A percentile compares a stretch with the other conserved stretches of the same genome.
Conservation (phyloP, 2,329 filamentous ascomycete genomes). For the Xylaria sp. region DNA sequence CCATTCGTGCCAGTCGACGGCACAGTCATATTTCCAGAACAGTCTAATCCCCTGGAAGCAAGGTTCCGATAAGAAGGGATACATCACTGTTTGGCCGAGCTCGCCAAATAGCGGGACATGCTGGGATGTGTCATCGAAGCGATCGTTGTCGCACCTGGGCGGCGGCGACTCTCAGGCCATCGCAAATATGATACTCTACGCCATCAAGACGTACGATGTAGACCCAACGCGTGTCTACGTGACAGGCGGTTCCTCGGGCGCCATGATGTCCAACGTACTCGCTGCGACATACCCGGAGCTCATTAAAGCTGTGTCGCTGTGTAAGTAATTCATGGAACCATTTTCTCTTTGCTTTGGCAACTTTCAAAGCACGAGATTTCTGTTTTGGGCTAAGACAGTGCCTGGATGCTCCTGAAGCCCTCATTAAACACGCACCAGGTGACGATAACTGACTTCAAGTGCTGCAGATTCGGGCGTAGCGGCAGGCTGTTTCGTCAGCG, state of each 20-base stretch:
- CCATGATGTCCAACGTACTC: slow-evolving; percentile 56
- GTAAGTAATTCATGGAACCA: no score
- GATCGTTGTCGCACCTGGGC: slow-evolving; percentile 50
- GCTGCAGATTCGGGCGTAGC: slow-evolving; percentile 52
- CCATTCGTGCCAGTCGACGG: slow-evolving; percentile 53
- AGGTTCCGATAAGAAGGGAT: slow-evolving; percentile 51
- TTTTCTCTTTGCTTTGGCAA: no score
- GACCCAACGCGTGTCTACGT: slow-evolving; percentile 50
- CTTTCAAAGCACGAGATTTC: no score
- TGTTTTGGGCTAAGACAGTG: no score
- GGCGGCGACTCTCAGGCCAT: slow-evolving; percentile 53
- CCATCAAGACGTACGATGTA: slow-evolving; percentile 47
- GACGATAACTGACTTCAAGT: no score
- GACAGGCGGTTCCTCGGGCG: slow-evolving; percentile 51
- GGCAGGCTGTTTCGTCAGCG: slow-evolving; percentile 55
- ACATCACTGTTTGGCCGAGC: slow-evolving; percentile 61
- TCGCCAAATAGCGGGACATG: slow-evolving; percentile 61
- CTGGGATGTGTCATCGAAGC: slow-evolving; percentile 66
- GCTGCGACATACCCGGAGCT: slow-evolving; percentile 57
- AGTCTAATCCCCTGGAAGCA: slow-evolving; percentile 51
- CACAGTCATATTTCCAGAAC: slow-evolving; percentile 52
- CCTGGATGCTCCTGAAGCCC: no score
- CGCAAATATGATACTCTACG: slow-evolving; percentile 53
- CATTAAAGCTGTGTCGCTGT: slow-evolving; percentile 53
- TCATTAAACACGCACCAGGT: no score